Conservation (phyloP, 2,329 filamentous ascomycete species). For the Catunica adiposa region DNA sequence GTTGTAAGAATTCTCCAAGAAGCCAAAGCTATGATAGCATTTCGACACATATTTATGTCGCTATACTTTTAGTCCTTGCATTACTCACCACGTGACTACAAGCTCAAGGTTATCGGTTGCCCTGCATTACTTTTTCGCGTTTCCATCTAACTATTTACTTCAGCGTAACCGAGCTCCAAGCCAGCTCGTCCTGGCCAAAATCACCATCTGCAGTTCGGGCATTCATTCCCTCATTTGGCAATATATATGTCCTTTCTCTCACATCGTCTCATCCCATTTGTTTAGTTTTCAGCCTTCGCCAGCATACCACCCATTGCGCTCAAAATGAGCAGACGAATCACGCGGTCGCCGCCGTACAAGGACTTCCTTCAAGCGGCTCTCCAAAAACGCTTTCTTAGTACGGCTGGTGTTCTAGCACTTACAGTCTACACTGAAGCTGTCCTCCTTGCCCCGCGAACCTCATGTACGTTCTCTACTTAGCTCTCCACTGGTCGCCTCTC, state of each 20-base stretch:
- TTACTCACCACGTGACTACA: constrained; percentile 10
- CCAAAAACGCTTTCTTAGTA: constrained; percentile 71
- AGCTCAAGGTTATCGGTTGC: constrained; percentile 11
- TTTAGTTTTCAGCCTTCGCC: neutral
- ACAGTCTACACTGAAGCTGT: constrained; percentile 61
- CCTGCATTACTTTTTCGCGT: constrained; percentile 14
- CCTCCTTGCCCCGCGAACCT: constrained; percentile 50
- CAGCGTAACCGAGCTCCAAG: neutral
- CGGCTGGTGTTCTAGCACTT: constrained; percentile 49
- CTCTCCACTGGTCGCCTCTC: neutral
- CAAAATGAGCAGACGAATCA: constrained; percentile 11
- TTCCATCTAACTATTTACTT: constrained; percentile 11
- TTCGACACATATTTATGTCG: too few species aligned
- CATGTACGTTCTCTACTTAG: constrained; percentile 36
- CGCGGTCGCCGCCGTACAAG: constrained; percentile 51
- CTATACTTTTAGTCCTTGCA: neutral
- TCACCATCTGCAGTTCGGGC: neutral
- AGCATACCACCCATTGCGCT: neutral
- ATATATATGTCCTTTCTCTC: neutral
- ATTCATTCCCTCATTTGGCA: neutral
- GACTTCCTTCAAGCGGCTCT: constrained; percentile 81
- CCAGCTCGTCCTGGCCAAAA: neutral
- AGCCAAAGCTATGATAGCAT: too few species aligned
- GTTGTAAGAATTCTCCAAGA: too few species aligned
- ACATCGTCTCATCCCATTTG: neutral